Conservation (phyloP, 805 yeast genomes). For the Saccharomyces kudriavzevii region DNA sequence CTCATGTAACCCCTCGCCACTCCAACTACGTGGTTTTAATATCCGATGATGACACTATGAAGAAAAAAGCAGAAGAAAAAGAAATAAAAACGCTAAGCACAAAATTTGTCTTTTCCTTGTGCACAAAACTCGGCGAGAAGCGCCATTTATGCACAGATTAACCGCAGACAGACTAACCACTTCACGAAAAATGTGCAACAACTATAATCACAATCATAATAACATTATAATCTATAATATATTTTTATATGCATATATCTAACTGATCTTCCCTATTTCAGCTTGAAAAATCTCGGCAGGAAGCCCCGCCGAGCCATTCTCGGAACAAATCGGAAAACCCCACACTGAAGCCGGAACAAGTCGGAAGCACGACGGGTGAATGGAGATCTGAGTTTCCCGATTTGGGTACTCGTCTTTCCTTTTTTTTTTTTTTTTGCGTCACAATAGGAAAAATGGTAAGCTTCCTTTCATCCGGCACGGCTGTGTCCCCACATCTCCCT, state of each 20-base stretch:
- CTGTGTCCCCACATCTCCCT: neutral
- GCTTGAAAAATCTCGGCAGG: neutral
- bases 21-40: conserved; percentile 55
- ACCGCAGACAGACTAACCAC: no score
- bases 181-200: neutral
- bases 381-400: neutral
- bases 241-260: neutral
- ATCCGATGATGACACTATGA: conserved; percentile 69
- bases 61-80: conserved; percentile 43
- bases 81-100: conserved; percentile 28
- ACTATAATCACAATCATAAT: neutral
- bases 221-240: neutral
- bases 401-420: neutral
- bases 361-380: neutral
- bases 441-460: neutral
- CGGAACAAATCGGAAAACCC: neutral
- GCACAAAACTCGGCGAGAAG: conserved; percentile 21
- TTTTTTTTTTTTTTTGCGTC: neutral
- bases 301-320: neutral
- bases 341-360: neutral
- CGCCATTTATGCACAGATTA: conserved; percentile 18
- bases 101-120: conserved; percentile 28
- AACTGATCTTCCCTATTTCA: neutral
- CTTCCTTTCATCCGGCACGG: neutral
- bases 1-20: neutral